Percentiles rank a stretch among this genome's conserved stretches.
These are phyloP conservation scores for Phytophthora crassamura DNA, from an alignment of 352 stramenopile genomes.

Conservation along the genomic window DNA sequence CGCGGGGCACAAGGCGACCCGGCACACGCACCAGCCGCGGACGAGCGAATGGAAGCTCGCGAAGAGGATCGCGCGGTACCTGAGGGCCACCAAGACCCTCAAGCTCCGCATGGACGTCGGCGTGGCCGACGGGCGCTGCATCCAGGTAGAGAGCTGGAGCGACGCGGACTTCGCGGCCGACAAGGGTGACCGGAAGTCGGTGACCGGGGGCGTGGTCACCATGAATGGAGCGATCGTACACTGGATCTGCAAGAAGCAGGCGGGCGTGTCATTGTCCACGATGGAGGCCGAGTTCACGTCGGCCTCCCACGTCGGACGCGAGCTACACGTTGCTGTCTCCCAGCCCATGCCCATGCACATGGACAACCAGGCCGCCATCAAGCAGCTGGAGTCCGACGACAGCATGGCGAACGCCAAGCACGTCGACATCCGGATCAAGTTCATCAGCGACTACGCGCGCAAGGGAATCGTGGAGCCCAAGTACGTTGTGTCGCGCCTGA, in stretches of 20 bases:
- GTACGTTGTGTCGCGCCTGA: too few relatives aligned
- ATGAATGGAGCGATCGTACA: slow-evolving; percentile 16
- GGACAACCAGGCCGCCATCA: slow-evolving; percentile 14
- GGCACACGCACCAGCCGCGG: too few relatives aligned
- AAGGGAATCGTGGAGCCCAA: not conserved
- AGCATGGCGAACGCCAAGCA: not conserved
- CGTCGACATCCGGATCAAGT: slow-evolving; percentile 12
- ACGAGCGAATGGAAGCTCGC: too few relatives aligned
- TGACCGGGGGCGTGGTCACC: slow-evolving; percentile 12
- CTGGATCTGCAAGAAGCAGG: slow-evolving; percentile 23
- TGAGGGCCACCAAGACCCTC: too few relatives aligned
- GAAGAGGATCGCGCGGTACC: too few relatives aligned
- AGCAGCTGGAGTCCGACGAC: slow-evolving; percentile 10
- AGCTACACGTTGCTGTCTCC: not conserved
- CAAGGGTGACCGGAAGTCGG: slow-evolving; percentile 29
- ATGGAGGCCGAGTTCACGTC: slow-evolving; percentile 24
- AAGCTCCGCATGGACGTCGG: too few relatives aligned
- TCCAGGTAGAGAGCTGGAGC: too few relatives aligned
- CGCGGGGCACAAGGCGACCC: too few relatives aligned
- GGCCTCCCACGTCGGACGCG: too few relatives aligned
- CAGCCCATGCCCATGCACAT: not conserved
- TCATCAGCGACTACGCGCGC: not conserved
- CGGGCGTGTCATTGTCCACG: slow-evolving; percentile 10
- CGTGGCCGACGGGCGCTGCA: too few relatives aligned
- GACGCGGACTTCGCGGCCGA: too few relatives aligned